Percentiles rank a stretch among this genome's conserved stretches.
These are phyloP conservation scores for Geoglossum cookeanum DNA, from an alignment of 2,329 filamentous ascomycete genomes.

Conservation along the genomic window DNA sequence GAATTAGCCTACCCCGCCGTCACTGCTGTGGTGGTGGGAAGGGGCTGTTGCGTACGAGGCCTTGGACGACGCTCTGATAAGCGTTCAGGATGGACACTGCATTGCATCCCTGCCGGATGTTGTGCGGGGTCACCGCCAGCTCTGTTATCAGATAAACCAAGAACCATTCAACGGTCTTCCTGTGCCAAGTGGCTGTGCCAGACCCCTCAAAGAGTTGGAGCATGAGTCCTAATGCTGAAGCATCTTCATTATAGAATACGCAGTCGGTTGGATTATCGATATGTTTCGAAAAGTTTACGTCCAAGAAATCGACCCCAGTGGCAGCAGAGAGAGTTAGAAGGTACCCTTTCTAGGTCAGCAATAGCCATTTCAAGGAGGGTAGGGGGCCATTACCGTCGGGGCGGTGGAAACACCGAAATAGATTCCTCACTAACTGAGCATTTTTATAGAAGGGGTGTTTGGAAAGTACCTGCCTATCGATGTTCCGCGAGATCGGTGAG, in stretches of 20 bases:
- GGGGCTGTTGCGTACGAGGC: constrained; percentile 3
- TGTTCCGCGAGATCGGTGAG: constrained; percentile 5
- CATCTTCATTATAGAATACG: constrained; percentile 9
- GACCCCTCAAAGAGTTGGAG: constrained; percentile 9
- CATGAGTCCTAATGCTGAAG: constrained; percentile 9
- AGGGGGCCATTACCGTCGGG: constrained; percentile 5
- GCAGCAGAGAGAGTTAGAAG: constrained; percentile 10
- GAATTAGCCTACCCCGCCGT: not conserved
- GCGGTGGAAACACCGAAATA: constrained; percentile 11
- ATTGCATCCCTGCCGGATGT: constrained; percentile 10
- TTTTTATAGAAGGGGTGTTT: constrained; percentile 9
- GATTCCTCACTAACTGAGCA: constrained; percentile 8
- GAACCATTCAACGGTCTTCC: constrained; percentile 11
- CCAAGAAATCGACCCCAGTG: constrained; percentile 11
- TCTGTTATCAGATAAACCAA: constrained; percentile 10
- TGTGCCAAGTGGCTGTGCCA: constrained; percentile 11
- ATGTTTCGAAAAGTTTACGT: constrained; percentile 9
- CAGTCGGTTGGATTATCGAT: constrained; percentile 8
- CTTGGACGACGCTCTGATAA: constrained; percentile 10
- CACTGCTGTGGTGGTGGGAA: not conserved
- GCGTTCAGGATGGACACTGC: constrained; percentile 8
- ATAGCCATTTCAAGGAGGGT: not conserved
- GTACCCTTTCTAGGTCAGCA: constrained; percentile 1
- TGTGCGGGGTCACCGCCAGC: constrained; percentile 9
- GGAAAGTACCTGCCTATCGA: constrained; percentile 7